phyloP scores from a whole-genome alignment of 106 monocot species.

The Acorus gramineus region DNA sequence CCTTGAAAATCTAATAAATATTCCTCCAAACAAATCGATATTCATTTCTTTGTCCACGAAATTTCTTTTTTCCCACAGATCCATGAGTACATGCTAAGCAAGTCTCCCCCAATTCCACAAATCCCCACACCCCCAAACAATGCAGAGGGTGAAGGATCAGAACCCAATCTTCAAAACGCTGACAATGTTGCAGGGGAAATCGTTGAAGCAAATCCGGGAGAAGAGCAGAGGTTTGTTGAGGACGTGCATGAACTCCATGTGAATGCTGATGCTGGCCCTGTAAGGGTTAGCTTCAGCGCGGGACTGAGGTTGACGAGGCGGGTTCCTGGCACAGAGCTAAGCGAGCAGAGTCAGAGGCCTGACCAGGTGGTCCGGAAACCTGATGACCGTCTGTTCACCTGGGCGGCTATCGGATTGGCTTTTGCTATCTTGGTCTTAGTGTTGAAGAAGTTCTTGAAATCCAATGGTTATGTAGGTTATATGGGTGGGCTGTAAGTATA shows the following conservation, averaged over 20 bases:
- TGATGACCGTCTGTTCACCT: constrained; percentile 48
- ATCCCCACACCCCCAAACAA: constrained; percentile 7
- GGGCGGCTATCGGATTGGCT: constrained; percentile 58
- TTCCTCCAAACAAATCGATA: not conserved
- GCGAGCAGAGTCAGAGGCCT: constrained; percentile 3
- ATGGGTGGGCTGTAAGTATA: constrained; percentile 2
- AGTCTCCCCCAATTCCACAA: constrained; percentile 37
- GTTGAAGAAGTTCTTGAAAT: constrained; percentile 72
- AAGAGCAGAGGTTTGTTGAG: constrained; percentile 18
- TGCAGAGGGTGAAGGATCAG: constrained; percentile 6
- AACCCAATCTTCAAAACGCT: not conserved
- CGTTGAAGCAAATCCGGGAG: constrained; percentile 23
- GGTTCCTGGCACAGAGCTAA: not conserved
- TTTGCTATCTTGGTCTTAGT: constrained; percentile 55
- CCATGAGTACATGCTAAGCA: constrained; percentile 26
- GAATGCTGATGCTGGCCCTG: constrained; percentile 39
- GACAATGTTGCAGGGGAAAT: not conserved
- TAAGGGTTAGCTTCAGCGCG: constrained; percentile 40
- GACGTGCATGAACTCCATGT: constrained; percentile 47
- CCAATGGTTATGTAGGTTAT: constrained; percentile 27
- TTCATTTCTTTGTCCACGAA: not conserved
- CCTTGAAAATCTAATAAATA: not conserved
- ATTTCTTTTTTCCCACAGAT: constrained; percentile 36
- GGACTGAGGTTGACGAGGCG: constrained; percentile 28
- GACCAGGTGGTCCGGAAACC: constrained; percentile 17